Evolutionary conservation across 116 monocot species (phyloP).

Genomic region (Posidonia oceanica): DNA sequence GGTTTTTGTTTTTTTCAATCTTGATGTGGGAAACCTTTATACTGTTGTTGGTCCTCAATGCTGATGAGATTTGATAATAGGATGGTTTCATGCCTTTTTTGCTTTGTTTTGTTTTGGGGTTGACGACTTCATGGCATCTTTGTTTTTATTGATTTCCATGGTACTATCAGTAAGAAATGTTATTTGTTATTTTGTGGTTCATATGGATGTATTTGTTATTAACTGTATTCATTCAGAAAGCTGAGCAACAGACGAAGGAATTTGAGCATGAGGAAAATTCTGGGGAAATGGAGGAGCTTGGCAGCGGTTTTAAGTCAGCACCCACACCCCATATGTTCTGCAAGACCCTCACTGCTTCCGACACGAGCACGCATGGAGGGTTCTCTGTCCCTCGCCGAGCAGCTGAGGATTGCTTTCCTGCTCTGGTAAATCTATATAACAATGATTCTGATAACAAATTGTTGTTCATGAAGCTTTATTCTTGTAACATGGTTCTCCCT

Average conservation of each 20-base stretch:
- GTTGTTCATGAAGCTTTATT: background rate
- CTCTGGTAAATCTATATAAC: conserved; percentile 34
- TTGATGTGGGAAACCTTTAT: no score
- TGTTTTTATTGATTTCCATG: no score
- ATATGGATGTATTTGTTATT: background rate
- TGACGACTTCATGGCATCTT: no score
- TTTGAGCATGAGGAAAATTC: background rate
- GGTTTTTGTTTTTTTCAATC: no score
- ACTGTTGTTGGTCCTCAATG: no score
- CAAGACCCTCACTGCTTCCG: conserved; percentile 93
- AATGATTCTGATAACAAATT: background rate
- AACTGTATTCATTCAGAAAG: background rate
- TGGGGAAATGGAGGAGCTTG: conserved; percentile 11
- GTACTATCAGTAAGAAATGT: no score
- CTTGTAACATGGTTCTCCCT: background rate
- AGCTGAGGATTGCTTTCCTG: conserved; percentile 91
- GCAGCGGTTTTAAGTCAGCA: conserved; percentile 7
- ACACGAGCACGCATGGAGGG: conserved; percentile 92
- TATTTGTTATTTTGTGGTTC: background rate
- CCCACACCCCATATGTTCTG: conserved; percentile 85
- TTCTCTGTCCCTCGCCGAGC: conserved; percentile 94
- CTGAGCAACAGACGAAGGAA: conserved; percentile 9
- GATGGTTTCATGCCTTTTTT: no score
- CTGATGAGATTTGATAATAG: no score
- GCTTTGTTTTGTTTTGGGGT: no score